Percentiles rank a stretch among this genome's conserved stretches.
phyloP scores from a whole-genome alignment of 2,329 filamentous ascomycete genomes.

The Neoascochyta sp. region DNA sequence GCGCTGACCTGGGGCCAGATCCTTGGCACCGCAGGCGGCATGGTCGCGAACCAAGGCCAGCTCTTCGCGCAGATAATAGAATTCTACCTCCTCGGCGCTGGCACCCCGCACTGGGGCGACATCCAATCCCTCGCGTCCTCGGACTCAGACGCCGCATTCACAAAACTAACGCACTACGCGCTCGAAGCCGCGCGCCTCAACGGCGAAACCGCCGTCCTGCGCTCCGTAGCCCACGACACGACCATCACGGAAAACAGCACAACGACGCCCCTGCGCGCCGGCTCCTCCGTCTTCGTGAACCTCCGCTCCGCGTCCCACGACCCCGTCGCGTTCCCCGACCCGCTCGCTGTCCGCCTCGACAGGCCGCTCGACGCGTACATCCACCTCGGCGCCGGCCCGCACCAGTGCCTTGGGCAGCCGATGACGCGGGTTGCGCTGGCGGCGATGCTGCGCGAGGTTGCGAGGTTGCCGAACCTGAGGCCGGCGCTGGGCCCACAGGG shows the following conservation, averaged over 20 bases:
- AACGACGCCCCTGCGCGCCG: slow-evolving; percentile 32
- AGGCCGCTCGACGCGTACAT: slow-evolving; percentile 44
- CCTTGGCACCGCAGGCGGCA: slow-evolving; percentile 54
- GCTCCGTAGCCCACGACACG: slow-evolving; percentile 33
- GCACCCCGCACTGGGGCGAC: slow-evolving; percentile 45
- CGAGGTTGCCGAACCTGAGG: slow-evolving; percentile 38
- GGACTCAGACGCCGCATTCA: slow-evolving; percentile 42
- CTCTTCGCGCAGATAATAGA: slow-evolving; percentile 57
- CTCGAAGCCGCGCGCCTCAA: slow-evolving; percentile 45
- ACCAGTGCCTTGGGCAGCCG: slow-evolving; percentile 43
- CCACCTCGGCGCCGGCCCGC: slow-evolving; percentile 43
- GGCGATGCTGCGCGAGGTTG: slow-evolving; percentile 46
- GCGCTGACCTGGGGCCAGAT: slow-evolving; percentile 57
- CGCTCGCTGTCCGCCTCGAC: slow-evolving; percentile 38
- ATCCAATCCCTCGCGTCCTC: slow-evolving; percentile 48
- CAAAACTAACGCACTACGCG: slow-evolving; percentile 50
- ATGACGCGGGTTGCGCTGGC: slow-evolving; percentile 45
- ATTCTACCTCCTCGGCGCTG: slow-evolving; percentile 52
- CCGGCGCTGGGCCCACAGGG: slow-evolving; percentile 41
- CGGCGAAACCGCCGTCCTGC: slow-evolving; percentile 44
- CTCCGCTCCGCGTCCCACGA: slow-evolving; percentile 44
- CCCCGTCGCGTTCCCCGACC: slow-evolving; percentile 40
- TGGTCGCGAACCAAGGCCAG: slow-evolving; percentile 55
- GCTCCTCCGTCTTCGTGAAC: slow-evolving; percentile 43
- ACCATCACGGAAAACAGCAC: slow-evolving; percentile 32